A percentile compares a stretch with the other conserved stretches of the same genome.
phyloP scores from a whole-genome alignment of 768 basidiomycete species.

The Amylocystis lapponica region DNA sequence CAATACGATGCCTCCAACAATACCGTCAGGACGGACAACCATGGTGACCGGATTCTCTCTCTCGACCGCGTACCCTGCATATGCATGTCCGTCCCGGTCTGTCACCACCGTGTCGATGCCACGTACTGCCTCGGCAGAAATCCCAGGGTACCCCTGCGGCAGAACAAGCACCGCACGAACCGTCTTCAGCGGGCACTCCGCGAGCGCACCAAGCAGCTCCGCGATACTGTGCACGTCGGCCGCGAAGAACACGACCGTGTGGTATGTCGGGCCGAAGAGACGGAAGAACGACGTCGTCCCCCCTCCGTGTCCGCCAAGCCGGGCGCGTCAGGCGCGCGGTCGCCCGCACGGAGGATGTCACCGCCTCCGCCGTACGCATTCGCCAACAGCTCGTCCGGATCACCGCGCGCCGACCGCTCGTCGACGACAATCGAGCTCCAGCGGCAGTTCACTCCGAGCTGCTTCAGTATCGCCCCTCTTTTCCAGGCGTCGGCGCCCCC shows the following conservation, averaged over 20 bases:
- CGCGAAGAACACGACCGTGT: slow-evolving; percentile 28
- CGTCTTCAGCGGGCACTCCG: neutral
- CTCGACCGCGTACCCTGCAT: slow-evolving; percentile 4
- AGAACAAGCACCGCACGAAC: neutral
- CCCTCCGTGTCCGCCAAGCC: neutral
- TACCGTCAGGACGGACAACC: slow-evolving; percentile 12
- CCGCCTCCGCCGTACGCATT: slow-evolving; percentile 3
- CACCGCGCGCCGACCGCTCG: slow-evolving; percentile 10
- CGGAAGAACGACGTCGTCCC: slow-evolving; percentile 21
- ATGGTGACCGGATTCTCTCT: neutral
- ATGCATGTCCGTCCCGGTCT: slow-evolving; percentile 10
- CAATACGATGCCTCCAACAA: slow-evolving; percentile 7
- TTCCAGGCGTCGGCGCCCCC: no score
- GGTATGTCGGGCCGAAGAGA: slow-evolving; percentile 19
- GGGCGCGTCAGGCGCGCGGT: slow-evolving; percentile 32
- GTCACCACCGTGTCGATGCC: neutral
- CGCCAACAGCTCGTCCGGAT: neutral
- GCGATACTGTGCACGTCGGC: neutral
- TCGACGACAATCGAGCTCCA: slow-evolving; percentile 45
- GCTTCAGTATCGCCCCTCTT: slow-evolving; percentile 21
- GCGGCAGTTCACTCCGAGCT: slow-evolving; percentile 51
- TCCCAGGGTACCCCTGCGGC: neutral
- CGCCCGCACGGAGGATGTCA: slow-evolving; percentile 33
- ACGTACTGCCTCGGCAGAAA: neutral
- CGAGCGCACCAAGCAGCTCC: neutral